Evolutionary conservation across 805 yeast species (phyloP), one percentile per base, ranked within the genome.

Genomic region (Komagataella pastoris): DNA sequence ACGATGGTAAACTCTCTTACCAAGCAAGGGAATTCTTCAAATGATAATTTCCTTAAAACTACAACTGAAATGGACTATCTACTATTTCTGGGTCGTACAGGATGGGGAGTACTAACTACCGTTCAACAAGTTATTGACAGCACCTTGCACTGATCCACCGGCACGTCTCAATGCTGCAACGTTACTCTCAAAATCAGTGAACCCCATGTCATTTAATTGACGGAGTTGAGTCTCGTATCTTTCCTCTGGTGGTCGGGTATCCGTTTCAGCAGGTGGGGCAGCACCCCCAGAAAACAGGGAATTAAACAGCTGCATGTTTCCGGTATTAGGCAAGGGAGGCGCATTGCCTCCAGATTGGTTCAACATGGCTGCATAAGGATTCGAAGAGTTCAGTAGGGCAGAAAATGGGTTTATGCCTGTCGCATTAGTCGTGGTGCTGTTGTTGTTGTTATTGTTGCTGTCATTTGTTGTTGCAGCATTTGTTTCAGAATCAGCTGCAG

Each of bases 81-180:
- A 30, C 40, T 30, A 30, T 30, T 30, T 30, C 40, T 4, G 14
- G 14, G 40, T 30, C 40, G 6, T 30, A 30, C 40, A 30, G 14
- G 8, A 30, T 3, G 10, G 23, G 19, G n/a, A n/a, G 59, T 64
- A 79, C 46, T 77, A 74, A 52, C 70, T 68, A 24, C 85, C 86
- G 55, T 76, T 84, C 53, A 90, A 74, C 59, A 90, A 71, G 51
- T 88, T 86, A 66, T 91, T 97, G 50, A 91, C 74, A 8, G 99
- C 99, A 48, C 97, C 97, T 69, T 91, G 97, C 23, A 91, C 97
- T 56, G 90, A 87, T 7, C 99, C 99, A 40, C 99, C 99, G 52
- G 91, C 81, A 69, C 98, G 81, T 71, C 97, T 81, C 60, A 93
- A 75, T 1, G 98, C 98, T 24, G 81, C 82, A 21, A 93, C 89